Percentiles rank a stretch among this genome's conserved stretches.
Evolutionary conservation across 2,329 filamentous ascomycete species (phyloP).

Genomic region (Aphanoascus verrucosus): DNA sequence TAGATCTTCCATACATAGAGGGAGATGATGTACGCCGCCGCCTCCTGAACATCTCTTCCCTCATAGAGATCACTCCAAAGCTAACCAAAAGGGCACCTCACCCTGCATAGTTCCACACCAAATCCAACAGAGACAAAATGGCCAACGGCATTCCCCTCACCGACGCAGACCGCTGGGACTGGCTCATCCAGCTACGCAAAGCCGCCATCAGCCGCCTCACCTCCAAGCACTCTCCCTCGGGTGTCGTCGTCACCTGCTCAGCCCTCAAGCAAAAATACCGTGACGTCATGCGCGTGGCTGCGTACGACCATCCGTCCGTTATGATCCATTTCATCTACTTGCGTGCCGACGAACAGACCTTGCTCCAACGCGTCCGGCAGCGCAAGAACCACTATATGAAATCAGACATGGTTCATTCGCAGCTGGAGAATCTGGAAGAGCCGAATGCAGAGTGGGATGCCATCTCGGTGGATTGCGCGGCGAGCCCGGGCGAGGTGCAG

Average conservation of each 20-base stretch:
- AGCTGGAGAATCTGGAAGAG: conserved; percentile 78
- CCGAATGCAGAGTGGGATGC: conserved; percentile 66
- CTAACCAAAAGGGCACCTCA: conserved; percentile 8
- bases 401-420: conserved; percentile 85
- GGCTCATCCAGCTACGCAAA: conserved; percentile 70
- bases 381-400: conserved; percentile 92
- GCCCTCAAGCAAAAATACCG: conserved; percentile 95
- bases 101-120: conserved; percentile 38
- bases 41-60: background rate
- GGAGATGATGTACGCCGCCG: conserved; percentile 57
- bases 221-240: conserved; percentile 37
- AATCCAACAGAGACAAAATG: conserved; percentile 87
- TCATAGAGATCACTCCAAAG: conserved; percentile 3
- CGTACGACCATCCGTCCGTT: conserved; percentile 62
- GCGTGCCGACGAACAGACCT: conserved; percentile 60
- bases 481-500: conserved; percentile 42
- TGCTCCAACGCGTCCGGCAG: conserved; percentile 62
- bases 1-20: conserved; percentile 62
- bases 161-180: conserved; percentile 94
- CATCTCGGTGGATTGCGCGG: conserved; percentile 57
- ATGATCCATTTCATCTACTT: conserved; percentile 89
- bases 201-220: conserved; percentile 45
- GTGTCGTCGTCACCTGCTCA: conserved; percentile 93
- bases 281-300: conserved; percentile 74
- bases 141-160: conserved; percentile 68